phyloP scores from a whole-genome alignment of 2,329 filamentous ascomycete species.

The Colletotrichum gigasporum region DNA sequence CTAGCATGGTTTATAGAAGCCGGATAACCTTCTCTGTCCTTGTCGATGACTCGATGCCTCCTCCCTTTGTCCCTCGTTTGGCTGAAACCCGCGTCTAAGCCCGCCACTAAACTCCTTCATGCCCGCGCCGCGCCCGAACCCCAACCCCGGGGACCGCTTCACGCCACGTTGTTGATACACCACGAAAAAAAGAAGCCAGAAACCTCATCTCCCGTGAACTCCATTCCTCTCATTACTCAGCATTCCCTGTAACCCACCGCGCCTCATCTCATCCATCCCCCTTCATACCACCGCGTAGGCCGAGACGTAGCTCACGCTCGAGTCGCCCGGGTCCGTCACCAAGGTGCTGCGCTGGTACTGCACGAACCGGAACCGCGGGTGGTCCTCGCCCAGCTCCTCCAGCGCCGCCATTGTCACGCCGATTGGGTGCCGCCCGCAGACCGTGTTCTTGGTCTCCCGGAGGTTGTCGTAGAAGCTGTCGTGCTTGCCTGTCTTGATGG shows the following conservation, averaged over 20 bases:
- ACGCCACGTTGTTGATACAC: background rate
- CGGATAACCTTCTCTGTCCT: background rate
- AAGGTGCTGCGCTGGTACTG: constrained; percentile 88
- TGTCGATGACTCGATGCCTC: too few species aligned
- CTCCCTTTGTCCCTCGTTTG: background rate
- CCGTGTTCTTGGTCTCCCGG: constrained; percentile 82
- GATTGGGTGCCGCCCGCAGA: constrained; percentile 95
- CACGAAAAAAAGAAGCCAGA: background rate
- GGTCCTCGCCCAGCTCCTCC: constrained; percentile 67
- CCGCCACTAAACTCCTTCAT: constrained; percentile 8
- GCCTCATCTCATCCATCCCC: too few species aligned
- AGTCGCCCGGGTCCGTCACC: constrained; percentile 73
- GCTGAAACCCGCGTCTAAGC: constrained; percentile 17
- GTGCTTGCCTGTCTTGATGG: constrained; percentile 81
- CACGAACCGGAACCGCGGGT: constrained; percentile 77
- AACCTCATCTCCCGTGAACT: background rate
- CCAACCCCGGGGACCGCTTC: background rate
- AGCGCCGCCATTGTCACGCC: constrained; percentile 91
- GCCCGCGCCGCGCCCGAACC: background rate
- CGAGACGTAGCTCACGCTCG: constrained; percentile 94
- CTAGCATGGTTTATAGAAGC: background rate
- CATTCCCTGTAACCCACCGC: too few species aligned
- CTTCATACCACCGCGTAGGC: constrained; percentile 80
- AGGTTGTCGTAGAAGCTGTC: constrained; percentile 75
- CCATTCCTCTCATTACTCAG: background rate